Evolutionary conservation across 495 filamentous ascomycete genomes (phyloP), one percentile per base, ranked within the genome.

Genomic region (Penicillium salamii): DNA sequence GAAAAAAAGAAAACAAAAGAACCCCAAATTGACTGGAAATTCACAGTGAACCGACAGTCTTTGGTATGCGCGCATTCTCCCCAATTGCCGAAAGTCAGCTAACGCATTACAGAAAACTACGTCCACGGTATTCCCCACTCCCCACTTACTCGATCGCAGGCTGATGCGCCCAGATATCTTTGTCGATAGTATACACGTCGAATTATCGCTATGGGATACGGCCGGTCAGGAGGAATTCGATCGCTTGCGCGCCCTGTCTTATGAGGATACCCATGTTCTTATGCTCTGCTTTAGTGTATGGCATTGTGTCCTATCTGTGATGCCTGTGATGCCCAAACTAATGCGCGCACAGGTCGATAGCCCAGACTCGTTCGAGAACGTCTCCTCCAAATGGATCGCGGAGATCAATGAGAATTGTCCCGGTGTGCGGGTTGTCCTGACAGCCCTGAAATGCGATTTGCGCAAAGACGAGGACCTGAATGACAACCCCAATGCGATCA

Each of bases 221-320:
- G 93, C 93, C 23, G 93, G 93, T 13, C 93, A 98, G 74, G 93
- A 98, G 76, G 93, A 98, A 83, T 98, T 97, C 73, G 93, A 98
- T 72, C 88, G 93, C 15, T 76, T 98, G 65, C 87, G 93, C 57
- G 91, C 89, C 51, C 82, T 98, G 13, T 96, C 90, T 49, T 98
- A 98, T 74, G 95, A 95, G 61, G 91, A 98, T 60, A 98, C 93
- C 24, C 93, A 98, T 62, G 84, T 93, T 14, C 93, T 98, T 46
- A 96, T 98, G 87, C 88, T 98, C 42, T 98, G 93, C 75, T 98
- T 96, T 70, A 90, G 86, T 65, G 91, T 85, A 66, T n/a, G 54
- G 66, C 12, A 38, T 4, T 26, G 8, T 26, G 23, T 8, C 23
- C 23, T 26, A 26, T n/a, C 23, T 26, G 23, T 26, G n/a, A 21